Evolutionary conservation across 2,329 filamentous ascomycete genomes (phyloP).

Genomic region (Zarea fungicola): DNA sequence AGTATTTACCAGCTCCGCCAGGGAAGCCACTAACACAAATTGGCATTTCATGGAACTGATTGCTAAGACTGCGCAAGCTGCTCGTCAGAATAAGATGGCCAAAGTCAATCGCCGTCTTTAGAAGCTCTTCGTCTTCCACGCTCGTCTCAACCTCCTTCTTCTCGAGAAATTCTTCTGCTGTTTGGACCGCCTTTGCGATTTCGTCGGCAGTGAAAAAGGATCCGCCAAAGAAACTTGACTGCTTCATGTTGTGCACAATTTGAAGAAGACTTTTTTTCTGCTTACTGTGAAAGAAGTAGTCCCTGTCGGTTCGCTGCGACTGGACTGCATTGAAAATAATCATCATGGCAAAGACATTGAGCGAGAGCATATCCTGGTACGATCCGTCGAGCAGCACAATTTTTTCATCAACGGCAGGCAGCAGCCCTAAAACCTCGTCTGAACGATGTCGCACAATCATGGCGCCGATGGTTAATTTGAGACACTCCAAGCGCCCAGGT

Average conservation of each 20-base stretch:
- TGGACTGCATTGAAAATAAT: slow-evolving; percentile 83
- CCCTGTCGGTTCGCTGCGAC: slow-evolving; percentile 74
- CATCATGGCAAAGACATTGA: slow-evolving; percentile 81
- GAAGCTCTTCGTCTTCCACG: slow-evolving; percentile 52
- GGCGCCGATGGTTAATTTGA: slow-evolving; percentile 66
- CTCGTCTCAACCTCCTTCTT: slow-evolving; percentile 56
- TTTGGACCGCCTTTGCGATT: slow-evolving; percentile 58
- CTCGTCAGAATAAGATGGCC: slow-evolving; percentile 57
- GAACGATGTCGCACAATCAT: slow-evolving; percentile 76
- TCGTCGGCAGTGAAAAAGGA: slow-evolving; percentile 65
- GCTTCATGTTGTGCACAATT: slow-evolving; percentile 72
- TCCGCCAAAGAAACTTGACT: slow-evolving; percentile 80
- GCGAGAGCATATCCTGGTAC: slow-evolving; percentile 74
- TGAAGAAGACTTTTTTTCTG: slow-evolving; percentile 62
- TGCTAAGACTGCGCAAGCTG: slow-evolving; percentile 60
- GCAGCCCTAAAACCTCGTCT: slow-evolving; percentile 60
- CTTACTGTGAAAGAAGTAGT: slow-evolving; percentile 82
- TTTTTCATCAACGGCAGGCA: slow-evolving; percentile 69
- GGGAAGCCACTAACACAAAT: slow-evolving; percentile 67
- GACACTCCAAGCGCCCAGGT: slow-evolving; percentile 54
- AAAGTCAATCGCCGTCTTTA: slow-evolving; percentile 61
- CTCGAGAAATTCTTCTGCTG: slow-evolving; percentile 61
- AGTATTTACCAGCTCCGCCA: slow-evolving; percentile 51
- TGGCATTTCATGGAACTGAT: slow-evolving; percentile 70
- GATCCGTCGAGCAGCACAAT: slow-evolving; percentile 73